Evolutionary conservation across 495 filamentous ascomycete genomes (phyloP), one percentile per base, ranked within the genome.

Genomic region (Penicillium dipodomyicola): DNA sequence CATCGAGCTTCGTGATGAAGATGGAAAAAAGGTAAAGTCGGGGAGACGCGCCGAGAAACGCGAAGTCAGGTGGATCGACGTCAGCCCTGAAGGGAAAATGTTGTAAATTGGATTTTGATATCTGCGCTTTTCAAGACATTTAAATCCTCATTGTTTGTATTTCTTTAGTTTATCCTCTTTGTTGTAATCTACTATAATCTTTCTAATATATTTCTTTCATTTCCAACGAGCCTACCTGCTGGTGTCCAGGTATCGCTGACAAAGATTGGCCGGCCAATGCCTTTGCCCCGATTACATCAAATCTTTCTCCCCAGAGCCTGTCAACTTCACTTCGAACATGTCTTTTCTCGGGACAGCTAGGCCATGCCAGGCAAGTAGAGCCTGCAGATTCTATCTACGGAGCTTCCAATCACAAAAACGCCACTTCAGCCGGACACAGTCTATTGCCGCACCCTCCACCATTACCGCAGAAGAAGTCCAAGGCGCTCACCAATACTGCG

Each of bases 401-500:
- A 45, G 29, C 52, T 0, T 51, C 2, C 57, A 65, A 33, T 52
- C 43, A 27, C 60, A 65, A 46, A 58, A 23, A 42, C 53, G 70
- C 40, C 57, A 49, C 6, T 69, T 73, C 56, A 70, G 64, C 54
- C 64, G 45, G 22, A 64, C 69, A 37, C 30, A 35, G 2, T 30
- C 57, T 32, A 47, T 54, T 37, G 52, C 52, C 41, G 57, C 65
- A 23, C 40, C 65, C 5, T 39, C 58, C n/a, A 60, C 63, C 27
- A 39, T 60, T 17, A 60, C 63, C 27, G 67, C 61, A n/a, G 72
- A 72, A n/a, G 80, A 85, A 70, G 65, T 84, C 47, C 60, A 74
- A 62, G 73, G 79, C 57, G 83, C 84, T 9, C 74, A 76, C 42
- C 64, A 64, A 63, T 86, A 86, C 61, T 87, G 84, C 57, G 64